Base-by-base conservation (phyloP, 768 basidiomycete species). In the Tricholoma furcatifolium region DNA sequence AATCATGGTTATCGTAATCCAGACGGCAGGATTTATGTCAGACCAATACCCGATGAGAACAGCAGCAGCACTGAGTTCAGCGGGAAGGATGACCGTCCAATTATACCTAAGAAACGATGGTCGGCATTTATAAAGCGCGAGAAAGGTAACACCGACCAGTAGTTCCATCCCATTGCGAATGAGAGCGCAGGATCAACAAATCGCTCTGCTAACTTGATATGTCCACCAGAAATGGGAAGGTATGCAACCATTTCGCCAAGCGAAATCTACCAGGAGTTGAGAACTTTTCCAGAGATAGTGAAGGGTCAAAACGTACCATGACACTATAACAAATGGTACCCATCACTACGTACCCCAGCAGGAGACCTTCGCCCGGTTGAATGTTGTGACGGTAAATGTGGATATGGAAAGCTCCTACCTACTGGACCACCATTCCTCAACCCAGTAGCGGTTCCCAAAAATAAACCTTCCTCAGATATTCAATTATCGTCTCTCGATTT, bases 121-220 rank as follows among this genome's bases (percentile, higher is more conserved):
- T 15, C 35, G 20, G 35, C 7, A 9, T 21, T 3, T 34, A 21
- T 6, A 2, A 6, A 8, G 18, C n/a, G 21, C 14, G 36, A 34
- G 6, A 47, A 18, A 45, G 17, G 8, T 23, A 47, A 20, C 24
- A 18, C 44, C 31, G 53, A 71, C 77, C 74, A 74, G 58, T 77
- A 78, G 51, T 77, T 78, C 76, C 75, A 79, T 41, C 76, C 76
- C 76, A 78, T 75, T 2, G 76, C 70, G 55, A 78, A 78, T 2
- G 87, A 87, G 53, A 89, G 73, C 1, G 88, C 85, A n/a, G 82
- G 85, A 56, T 88, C 81, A 6, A 92, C 85, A 61, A 92, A 93
- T 21, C 90, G 85, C 65, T 87, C 88, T 0, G 91, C 84, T 14
- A 92, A 70, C 55, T 77, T 88, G 68, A 92, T 91, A 60, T 91